Base-by-base conservation (phyloP, 1,284 basidiomycete species). In the Ceratobasidium sp. region DNA sequence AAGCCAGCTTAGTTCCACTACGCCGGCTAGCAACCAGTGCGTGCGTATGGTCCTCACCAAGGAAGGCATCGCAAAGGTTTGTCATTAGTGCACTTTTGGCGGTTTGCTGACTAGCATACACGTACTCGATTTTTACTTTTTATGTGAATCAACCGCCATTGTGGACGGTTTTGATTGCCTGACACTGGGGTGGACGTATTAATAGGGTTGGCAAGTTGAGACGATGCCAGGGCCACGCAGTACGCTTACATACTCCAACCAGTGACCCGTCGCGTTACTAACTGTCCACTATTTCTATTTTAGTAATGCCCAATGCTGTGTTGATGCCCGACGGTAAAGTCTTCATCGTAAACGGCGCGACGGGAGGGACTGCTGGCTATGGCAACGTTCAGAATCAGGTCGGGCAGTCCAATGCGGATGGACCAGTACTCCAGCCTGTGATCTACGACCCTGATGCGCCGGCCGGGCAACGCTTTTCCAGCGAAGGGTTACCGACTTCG, bases 251-350 rank as follows among this genome's bases (percentile, higher is more conserved):
- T 13, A 4, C 15, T 49, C 15, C 19, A 13, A 8, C 9, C 46
- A 11, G 17, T 51, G 22, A 49, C 25, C 25, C 25, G 25, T 29
- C 25, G 25, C 25, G 25, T 29, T 29, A 29, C 25, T 29, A 29
- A 29, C 25, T 29, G 25, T 29, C 25, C 25, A 29, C 1, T 29
- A 29, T 29, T 29, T 29, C 25, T 29, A 17, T 7, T 32, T 5
- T 11, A 70, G 86, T 89, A 15, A 95, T 95, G 94, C 88, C 90
- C 0, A 92, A 95, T 81, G 90, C 90, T 17, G 77, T 96, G 32
- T 86, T 95, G n/a, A 89, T 95, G 44, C 95, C 95, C 1, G 92
- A 90, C 40, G 95, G 95, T 37, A 84, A 91, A 76, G 85, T 95
- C 34, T 79, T 95, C 64, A 89, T 95, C 82, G 87, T 94, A 77